Evolutionary conservation across 2,329 filamentous ascomycete genomes (phyloP), one percentile per base, ranked within the genome.

Genomic region (Alternaria incomplexa): DNA sequence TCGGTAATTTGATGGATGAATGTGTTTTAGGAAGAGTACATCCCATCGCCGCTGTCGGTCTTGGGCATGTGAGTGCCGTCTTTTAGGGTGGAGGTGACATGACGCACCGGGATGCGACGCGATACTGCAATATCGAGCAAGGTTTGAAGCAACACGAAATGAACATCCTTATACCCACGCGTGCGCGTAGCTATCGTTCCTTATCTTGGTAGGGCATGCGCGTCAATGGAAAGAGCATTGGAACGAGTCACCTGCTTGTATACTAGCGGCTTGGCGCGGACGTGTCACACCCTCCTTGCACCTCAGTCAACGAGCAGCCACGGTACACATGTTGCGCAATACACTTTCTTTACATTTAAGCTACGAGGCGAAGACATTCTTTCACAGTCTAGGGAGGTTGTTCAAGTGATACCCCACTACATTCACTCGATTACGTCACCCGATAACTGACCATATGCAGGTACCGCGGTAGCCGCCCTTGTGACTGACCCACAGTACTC

Each of bases 181-280:
- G 20, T 30, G 28, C 17, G 22, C 12, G 8, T 51, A 51, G 48
- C 48, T 23, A 23, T 36, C 7, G 25, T 30, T 6, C 5, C 28
- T 28, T 36, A n/a, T 58, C 54, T 51, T 30, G n/a, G 51, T 36
- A 26, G 45, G n/a, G 44, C 20, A 40, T 52, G 45, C 25, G 22
- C 26, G 53, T 44, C 47, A 45, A 45, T 58, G 60, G 36, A 56
- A 61, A 47, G 25, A 26, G 40, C 48, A n/a, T 28, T 32, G 28
- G 52, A 17, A 45, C 43, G 48, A 56, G 52, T 60, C 56, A 54
- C 40, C 30, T 51, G 50, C 40, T 44, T 20, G 26, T 13, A 56
- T 32, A 22, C 50, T 64, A 64, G 62, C 62, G 62, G 46, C 62
- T 64, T 62, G 62, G 62, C 62, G 54, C 26, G 46, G 48, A 64